phyloP scores from a whole-genome alignment of 345 rosid species.

The Ceriops decandra region DNA sequence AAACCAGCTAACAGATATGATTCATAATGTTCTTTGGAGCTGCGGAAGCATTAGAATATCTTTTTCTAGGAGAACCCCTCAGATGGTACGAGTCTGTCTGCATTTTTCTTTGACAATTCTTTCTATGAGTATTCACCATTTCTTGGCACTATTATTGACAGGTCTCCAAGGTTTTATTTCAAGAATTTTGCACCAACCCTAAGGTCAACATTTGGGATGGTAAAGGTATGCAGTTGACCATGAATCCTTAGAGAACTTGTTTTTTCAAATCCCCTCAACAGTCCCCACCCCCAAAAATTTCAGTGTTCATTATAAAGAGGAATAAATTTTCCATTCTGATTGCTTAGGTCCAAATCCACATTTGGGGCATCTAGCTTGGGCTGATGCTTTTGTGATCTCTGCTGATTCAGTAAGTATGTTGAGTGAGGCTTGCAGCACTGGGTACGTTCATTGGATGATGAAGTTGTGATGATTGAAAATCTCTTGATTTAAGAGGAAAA shows the following conservation, averaged over 20 bases:
- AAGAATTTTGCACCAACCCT: slow-evolving; percentile 22
- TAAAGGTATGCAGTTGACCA: slow-evolving; percentile 17
- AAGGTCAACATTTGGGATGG: slow-evolving; percentile 33
- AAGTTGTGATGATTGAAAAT: background rate
- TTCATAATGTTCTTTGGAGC: slow-evolving; percentile 32
- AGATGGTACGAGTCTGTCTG: slow-evolving; percentile 10
- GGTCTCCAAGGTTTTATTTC: slow-evolving; percentile 17
- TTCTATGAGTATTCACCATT: slow-evolving; percentile 6
- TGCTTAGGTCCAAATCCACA: slow-evolving; percentile 31
- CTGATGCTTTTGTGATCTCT: slow-evolving; percentile 32
- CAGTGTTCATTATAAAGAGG: background rate
- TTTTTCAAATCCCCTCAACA: background rate
- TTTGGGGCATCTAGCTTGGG: slow-evolving; percentile 35
- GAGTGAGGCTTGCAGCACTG: slow-evolving; percentile 35
- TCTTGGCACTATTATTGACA: slow-evolving; percentile 4
- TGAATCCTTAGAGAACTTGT: background rate
- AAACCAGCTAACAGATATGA: slow-evolving; percentile 16
- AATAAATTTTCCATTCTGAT: background rate
- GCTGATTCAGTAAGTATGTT: slow-evolving; percentile 27
- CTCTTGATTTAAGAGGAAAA: background rate
- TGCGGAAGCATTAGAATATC: slow-evolving; percentile 31
- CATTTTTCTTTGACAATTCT: background rate
- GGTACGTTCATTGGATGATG: slow-evolving; percentile 19
- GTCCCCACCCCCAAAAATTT: no score
- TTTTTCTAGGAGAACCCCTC: slow-evolving; percentile 35